These are phyloP conservation scores for Papiliotrema flavescens DNA, from an alignment of 1,284 basidiomycete species.

Conservation along the genomic window DNA sequence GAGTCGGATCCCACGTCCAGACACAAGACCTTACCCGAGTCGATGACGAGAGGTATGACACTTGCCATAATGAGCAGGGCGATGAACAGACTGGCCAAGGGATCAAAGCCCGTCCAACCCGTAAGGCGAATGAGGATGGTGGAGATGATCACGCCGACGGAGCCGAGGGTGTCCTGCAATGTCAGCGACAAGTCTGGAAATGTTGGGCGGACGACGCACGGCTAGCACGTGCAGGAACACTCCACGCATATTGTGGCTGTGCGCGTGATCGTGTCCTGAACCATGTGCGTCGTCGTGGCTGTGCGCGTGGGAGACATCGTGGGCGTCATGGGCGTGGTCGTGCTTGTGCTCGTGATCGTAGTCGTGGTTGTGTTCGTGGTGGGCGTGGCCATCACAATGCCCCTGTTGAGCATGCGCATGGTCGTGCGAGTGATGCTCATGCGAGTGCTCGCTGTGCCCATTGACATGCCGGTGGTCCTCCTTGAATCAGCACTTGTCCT, in stretches of 20 bases:
- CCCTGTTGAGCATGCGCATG: slow-evolving; percentile 44
- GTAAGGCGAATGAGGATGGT: slow-evolving; percentile 93
- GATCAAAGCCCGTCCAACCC: slow-evolving; percentile 99
- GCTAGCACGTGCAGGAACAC: slow-evolving; percentile 67
- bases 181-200: slow-evolving; percentile 1
- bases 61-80: slow-evolving; percentile 91
- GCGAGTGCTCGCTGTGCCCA: slow-evolving; percentile 23
- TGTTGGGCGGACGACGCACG: slow-evolving; percentile 10
- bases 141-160: slow-evolving; percentile 95
- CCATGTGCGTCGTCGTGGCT: slow-evolving; percentile 57
- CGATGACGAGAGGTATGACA: slow-evolving; percentile 90
- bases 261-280: slow-evolving; percentile 53
- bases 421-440: slow-evolving; percentile 41
- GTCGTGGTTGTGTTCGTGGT: slow-evolving; percentile 16
- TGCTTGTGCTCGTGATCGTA: slow-evolving; percentile 27
- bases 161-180: slow-evolving; percentile 23
- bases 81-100: slow-evolving; percentile 95
- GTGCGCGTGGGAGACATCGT: slow-evolving; percentile 47
- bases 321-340: slow-evolving; percentile 52
- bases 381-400: slow-evolving; percentile 15
- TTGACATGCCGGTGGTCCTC: not conserved
- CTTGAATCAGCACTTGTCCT: slow-evolving; percentile 2
- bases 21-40: slow-evolving; percentile 82
- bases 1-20: slow-evolving; percentile 73
- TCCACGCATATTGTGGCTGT: slow-evolving; percentile 99